Evolutionary conservation across 2,329 filamentous ascomycete species (phyloP), one percentile per base, ranked within the genome.

Genomic region (Raffaelea ambrosiae): DNA sequence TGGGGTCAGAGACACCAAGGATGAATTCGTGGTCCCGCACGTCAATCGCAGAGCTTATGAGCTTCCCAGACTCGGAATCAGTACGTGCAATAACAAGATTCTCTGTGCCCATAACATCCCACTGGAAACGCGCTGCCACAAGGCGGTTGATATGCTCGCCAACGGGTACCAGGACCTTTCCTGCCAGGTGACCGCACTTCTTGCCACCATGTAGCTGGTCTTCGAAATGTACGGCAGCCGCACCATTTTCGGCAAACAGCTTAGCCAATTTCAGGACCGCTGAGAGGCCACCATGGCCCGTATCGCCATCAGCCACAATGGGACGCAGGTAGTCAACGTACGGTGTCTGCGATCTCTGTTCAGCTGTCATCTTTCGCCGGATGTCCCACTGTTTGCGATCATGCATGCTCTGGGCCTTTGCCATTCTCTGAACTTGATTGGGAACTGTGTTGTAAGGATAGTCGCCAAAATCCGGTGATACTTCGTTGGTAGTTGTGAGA

Each of bases 371-470:
- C 65, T 88, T 88, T 55, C 89, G 79, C 50, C 93, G 77, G 21
- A 79, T 71, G 63, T 96, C 89, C 83, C 87, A 97, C 61, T 96
- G 87, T 67, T 94, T 95, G 56, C 93, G 84, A 66, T 98, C 93
- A 65, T 98, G 93, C 73, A 97, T 83, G 55, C 89, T 89, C 67
- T 98, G 93, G 4, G 93, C 93, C 70, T 97, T 97, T 70, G 94
- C 88, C 45, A 98, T 72, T 54, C 93, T 81, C 70, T 98, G 89
- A 4, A 98, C 93, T 65, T 97, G 93, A 68, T 97, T 97, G 9
- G 93, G 93, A 4, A 98, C 93, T 0, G 93, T 98, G 63, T 97
- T 97, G 71, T 98, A 98, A 0, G 93, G 93, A 65, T 98, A 98
- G 67, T 98, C 93, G 59, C 93, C 93, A 69, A 97, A 95, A 64